Percentiles rank a stretch among this genome's conserved stretches.
Evolutionary conservation across 73 alveolate genomes (phyloP).

Genomic region (Chromera velia): DNA sequence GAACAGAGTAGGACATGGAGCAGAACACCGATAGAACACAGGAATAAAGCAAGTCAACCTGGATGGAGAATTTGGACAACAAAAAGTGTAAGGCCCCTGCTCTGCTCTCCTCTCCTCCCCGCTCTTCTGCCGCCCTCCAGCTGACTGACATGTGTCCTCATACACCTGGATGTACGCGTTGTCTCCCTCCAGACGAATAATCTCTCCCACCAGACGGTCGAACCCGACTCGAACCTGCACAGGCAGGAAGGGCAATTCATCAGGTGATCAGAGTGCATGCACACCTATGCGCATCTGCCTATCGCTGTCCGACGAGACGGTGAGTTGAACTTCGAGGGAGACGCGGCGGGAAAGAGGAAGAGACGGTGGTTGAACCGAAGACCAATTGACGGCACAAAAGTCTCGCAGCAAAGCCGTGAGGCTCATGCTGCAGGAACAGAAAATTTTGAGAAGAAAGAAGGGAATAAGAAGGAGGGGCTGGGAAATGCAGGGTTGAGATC

Average conservation of each 20-base stretch:
- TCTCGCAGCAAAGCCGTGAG: background rate
- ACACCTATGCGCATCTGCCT: background rate
- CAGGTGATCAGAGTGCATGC: background rate
- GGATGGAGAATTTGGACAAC: no score
- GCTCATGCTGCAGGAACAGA: background rate
- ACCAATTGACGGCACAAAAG: background rate
- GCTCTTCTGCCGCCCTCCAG: no score
- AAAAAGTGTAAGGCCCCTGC: no score
- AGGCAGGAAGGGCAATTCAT: background rate
- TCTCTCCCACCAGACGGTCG: constrained; percentile 95
- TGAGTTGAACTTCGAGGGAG: background rate
- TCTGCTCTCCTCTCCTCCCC: no score
- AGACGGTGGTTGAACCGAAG: background rate
- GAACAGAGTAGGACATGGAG: no score
- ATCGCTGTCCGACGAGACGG: background rate
- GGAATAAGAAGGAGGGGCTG: background rate
- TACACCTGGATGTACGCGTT: constrained; percentile 95
- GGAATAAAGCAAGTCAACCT: no score
- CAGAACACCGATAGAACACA: no score
- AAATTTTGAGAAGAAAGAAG: background rate
- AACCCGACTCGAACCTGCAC: constrained; percentile 87
- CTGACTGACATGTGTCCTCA: constrained; percentile 91
- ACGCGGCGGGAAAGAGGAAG: background rate
- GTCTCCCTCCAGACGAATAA: constrained; percentile 94
- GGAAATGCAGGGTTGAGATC: background rate